phyloP scores from a whole-genome alignment of 371 early-diverging fungal genomes.

The Mucor circinelloides region DNA sequence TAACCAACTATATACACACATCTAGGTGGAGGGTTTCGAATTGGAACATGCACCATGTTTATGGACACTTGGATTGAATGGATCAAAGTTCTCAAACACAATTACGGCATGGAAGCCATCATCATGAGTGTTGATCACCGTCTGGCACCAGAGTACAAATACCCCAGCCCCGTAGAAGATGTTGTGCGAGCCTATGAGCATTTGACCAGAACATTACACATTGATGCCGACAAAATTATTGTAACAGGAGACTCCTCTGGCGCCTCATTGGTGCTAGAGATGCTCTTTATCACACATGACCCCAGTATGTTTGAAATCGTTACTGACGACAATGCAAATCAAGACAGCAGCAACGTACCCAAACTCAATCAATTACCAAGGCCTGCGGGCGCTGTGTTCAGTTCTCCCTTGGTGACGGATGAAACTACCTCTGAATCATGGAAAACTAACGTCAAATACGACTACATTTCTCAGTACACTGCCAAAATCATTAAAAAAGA shows the following conservation, averaged over 20 bases:
- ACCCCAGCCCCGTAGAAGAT: conserved; percentile 45
- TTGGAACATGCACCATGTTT: conserved; percentile 39
- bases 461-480: conserved; percentile 43
- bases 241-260: conserved; percentile 44
- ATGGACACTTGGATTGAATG: conserved; percentile 48
- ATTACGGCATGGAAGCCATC: conserved; percentile 35
- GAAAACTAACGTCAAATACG: conserved; percentile 41
- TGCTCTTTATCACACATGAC: conserved; percentile 46
- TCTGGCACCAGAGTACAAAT: conserved; percentile 47
- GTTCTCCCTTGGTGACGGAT: conserved; percentile 47
- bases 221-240: conserved; percentile 35
- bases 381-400: conserved; percentile 43
- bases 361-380: conserved; percentile 34
- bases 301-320: conserved; percentile 49
- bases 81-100: conserved; percentile 38
- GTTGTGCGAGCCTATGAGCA: conserved; percentile 47
- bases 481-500: conserved; percentile 46
- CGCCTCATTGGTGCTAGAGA: conserved; percentile 37
- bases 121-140: conserved; percentile 51
- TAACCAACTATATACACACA: neutral
- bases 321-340: conserved; percentile 15
- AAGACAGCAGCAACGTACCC: neutral
- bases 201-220: conserved; percentile 21
- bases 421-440: conserved; percentile 45
- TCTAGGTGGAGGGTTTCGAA: conserved; percentile 44